These are phyloP conservation scores for Crotalaria pallida DNA, from an alignment of 306 rosid genomes.

Conservation along the genomic window DNA sequence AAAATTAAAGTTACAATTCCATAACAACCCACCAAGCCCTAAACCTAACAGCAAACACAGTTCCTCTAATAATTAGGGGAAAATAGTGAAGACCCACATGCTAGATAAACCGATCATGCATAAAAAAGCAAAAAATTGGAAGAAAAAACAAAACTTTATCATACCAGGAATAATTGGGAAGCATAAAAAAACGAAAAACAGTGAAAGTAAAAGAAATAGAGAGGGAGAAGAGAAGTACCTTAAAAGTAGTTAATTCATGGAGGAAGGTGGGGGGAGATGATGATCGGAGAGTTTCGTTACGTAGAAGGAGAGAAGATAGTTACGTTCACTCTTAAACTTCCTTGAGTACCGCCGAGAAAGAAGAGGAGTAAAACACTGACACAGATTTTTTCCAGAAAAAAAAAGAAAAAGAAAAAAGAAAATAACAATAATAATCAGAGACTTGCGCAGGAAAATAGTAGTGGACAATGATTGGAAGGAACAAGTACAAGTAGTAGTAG, in stretches of 20 bases:
- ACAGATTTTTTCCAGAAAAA: neutral
- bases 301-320: slow-evolving; percentile 63
- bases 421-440: too few relatives aligned
- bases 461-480: slow-evolving; percentile 59
- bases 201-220: slow-evolving; percentile 2
- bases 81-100: slow-evolving; percentile 31
- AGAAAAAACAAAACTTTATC: neutral
- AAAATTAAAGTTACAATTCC: slow-evolving; percentile 1
- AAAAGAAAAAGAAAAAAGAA: neutral
- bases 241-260: slow-evolving; percentile 19
- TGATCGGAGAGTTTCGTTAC: slow-evolving; percentile 57
- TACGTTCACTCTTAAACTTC: slow-evolving; percentile 64
- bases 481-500: slow-evolving; percentile 15
- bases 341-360: slow-evolving; percentile 57
- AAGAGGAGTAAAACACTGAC: slow-evolving; percentile 22
- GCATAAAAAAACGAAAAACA: neutral
- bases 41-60: neutral
- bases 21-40: slow-evolving; percentile 16
- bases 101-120: slow-evolving; percentile 23
- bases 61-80: neutral
- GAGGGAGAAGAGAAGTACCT: slow-evolving; percentile 20
- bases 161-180: slow-evolving; percentile 11
- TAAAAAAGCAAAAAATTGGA: neutral
- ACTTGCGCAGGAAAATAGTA: too few relatives aligned
- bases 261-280: slow-evolving; percentile 1